These are phyloP conservation scores for Ogataea methanolica DNA, from an alignment of 805 yeast genomes.

Conservation along the genomic window DNA sequence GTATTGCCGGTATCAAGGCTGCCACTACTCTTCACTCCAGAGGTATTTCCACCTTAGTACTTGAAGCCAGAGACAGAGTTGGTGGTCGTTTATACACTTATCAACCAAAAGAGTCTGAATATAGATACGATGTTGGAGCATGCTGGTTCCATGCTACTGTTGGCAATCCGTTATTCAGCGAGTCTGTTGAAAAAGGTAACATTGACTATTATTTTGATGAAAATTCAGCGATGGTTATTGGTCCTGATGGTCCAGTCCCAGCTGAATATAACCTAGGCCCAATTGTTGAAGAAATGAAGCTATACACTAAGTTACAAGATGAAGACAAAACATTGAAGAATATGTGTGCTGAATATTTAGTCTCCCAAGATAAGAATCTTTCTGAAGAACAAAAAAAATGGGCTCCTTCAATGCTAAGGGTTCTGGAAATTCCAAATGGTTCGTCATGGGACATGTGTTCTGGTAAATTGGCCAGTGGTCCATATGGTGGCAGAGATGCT, in stretches of 20 bases:
- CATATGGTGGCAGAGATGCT: conserved; percentile 30
- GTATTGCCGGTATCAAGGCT: conserved; percentile 48
- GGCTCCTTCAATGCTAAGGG: conserved; percentile 26
- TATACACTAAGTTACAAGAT: conserved; percentile 28
- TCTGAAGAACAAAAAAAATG: conserved; percentile 23
- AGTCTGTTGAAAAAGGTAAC: conserved; percentile 21
- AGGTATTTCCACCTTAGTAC: conserved; percentile 33
- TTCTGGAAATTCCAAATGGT: conserved; percentile 27
- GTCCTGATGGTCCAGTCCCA: conserved; percentile 23
- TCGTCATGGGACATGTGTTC: conserved; percentile 27
- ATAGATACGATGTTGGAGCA: conserved; percentile 45
- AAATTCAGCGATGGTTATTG: conserved; percentile 29
- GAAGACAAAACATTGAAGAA: conserved; percentile 22
- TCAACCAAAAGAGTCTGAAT: conserved; percentile 17
- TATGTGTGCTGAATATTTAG: conserved; percentile 20
- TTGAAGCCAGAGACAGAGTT: conserved; percentile 43
- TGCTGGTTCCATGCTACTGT: conserved; percentile 51
- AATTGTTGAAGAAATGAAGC: conserved; percentile 31
- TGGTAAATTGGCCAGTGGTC: conserved; percentile 21
- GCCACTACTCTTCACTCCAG: conserved; percentile 33
- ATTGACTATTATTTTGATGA: conserved; percentile 27
- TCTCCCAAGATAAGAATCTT: conserved; percentile 12
- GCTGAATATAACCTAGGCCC: conserved; percentile 27
- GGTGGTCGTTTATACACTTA: conserved; percentile 41
- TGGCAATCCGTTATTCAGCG: conserved; percentile 35